Percentiles rank a stretch among this genome's conserved stretches.
phyloP scores from a whole-genome alignment of 345 rosid genomes.

The Raphanus raphanistrum region DNA sequence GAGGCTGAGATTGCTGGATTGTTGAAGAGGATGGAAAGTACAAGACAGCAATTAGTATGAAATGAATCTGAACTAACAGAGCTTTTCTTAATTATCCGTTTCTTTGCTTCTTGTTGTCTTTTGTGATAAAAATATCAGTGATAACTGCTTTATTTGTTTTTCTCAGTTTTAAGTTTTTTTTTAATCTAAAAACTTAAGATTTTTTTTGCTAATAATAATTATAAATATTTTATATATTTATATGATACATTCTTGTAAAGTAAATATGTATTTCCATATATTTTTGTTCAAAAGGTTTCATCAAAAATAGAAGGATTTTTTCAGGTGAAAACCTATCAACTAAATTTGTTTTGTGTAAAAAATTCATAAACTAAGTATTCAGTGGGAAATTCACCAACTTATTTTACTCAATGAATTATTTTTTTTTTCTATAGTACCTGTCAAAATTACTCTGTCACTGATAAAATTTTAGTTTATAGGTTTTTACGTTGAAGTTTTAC shows the following conservation, averaged over 20 bases:
- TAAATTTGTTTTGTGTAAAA: no score
- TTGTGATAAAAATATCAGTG: conserved; percentile 7
- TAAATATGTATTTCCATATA: background rate
- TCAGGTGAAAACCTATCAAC: no score
- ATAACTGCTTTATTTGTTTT: conserved; percentile 12
- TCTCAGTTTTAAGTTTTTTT: background rate
- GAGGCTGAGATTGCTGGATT: conserved; percentile 87
- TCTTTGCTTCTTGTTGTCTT: background rate
- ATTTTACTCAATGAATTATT: no score
- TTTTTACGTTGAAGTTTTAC: no score
- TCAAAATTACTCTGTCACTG: no score
- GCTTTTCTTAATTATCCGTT: background rate
- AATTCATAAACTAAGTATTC: no score
- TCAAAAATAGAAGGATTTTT: background rate
- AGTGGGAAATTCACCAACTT: no score
- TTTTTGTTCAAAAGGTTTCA: background rate
- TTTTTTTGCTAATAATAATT: background rate
- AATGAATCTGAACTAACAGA: conserved; percentile 12
- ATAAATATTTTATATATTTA: background rate
- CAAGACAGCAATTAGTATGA: conserved; percentile 66
- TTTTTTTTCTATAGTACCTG: no score
- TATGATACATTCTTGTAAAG: background rate
- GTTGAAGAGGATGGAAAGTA: conserved; percentile 90
- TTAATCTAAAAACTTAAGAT: background rate
- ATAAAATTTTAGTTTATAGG: no score